phyloP scores from a whole-genome alignment of 768 basidiomycete genomes.

The Omphalotus guepiniiformis region DNA sequence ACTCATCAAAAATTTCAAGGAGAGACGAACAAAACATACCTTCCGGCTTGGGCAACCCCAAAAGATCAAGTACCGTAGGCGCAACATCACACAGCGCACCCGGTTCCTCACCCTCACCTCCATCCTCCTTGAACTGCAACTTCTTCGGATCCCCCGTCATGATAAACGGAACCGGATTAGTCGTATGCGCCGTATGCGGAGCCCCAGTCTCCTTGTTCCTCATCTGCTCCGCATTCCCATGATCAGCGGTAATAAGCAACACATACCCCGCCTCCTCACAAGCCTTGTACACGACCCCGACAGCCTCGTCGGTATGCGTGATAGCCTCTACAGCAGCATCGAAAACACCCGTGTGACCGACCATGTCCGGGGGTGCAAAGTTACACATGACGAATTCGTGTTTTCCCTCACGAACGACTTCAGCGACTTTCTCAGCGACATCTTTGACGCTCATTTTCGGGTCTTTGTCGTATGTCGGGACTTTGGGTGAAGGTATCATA shows the following conservation, averaged over 20 bases:
- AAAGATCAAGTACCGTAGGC: constrained; percentile 76
- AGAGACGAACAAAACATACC: constrained; percentile 35
- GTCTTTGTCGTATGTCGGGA: constrained; percentile 89
- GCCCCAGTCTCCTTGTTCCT: constrained; percentile 74
- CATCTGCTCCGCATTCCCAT: constrained; percentile 97
- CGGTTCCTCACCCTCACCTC: constrained; percentile 48
- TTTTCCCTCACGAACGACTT: constrained; percentile 62
- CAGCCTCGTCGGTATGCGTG: constrained; percentile 82
- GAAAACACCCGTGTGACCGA: constrained; percentile 89
- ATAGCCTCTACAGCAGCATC: constrained; percentile 91
- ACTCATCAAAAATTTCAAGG: background rate
- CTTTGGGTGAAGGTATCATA: constrained; percentile 90
- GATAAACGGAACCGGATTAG: constrained; percentile 89
- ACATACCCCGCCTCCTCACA: constrained; percentile 84
- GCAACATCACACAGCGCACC: constrained; percentile 89
- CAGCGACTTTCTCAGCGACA: constrained; percentile 91
- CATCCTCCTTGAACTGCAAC: constrained; percentile 51
- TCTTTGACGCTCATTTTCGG: constrained; percentile 87
- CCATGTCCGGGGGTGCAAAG: constrained; percentile 97
- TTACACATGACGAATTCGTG: constrained; percentile 97
- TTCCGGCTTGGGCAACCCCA: constrained; percentile 70
- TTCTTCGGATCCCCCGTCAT: constrained; percentile 63
- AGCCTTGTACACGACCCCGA: constrained; percentile 82
- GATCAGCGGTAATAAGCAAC: constrained; percentile 86
- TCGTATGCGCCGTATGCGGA: constrained; percentile 91